These are phyloP conservation scores for Poronia punctata DNA, from an alignment of 495 filamentous ascomycete genomes.

Conservation along the genomic window DNA sequence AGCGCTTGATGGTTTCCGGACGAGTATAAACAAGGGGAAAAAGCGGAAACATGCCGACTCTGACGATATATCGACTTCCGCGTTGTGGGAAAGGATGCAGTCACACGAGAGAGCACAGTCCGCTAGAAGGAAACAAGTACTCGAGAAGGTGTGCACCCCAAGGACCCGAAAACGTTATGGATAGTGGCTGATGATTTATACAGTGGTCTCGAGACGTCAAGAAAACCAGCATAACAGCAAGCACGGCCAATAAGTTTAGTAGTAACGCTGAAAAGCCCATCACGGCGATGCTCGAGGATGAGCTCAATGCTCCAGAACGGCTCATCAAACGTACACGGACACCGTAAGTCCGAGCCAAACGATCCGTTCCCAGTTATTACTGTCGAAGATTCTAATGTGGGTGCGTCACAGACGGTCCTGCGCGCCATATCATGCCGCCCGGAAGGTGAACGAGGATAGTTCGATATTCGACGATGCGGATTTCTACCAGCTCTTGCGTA, in stretches of 20 bases:
- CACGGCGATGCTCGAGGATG: conserved; percentile 63
- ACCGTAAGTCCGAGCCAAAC: conserved; percentile 27
- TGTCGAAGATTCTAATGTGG: not conserved
- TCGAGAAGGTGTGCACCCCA: conserved; percentile 33
- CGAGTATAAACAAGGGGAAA: conserved; percentile 35
- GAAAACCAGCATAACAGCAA: conserved; percentile 28
- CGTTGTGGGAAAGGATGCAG: conserved; percentile 69
- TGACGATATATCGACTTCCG: conserved; percentile 45
- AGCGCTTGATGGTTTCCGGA: conserved; percentile 66
- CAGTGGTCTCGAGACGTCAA: conserved; percentile 61
- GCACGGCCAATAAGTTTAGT: conserved; percentile 21
- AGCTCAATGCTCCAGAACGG: conserved; percentile 61
- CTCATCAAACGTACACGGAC: conserved; percentile 59
- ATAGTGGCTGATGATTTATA: not conserved
- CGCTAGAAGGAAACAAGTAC: conserved; percentile 44
- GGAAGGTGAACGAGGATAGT: conserved; percentile 42
- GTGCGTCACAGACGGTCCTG: conserved; percentile 45
- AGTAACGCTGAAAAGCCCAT: conserved; percentile 47
- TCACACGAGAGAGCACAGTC: conserved; percentile 50
- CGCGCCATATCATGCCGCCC: conserved; percentile 57
- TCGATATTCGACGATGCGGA: conserved; percentile 83
- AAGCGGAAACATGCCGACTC: conserved; percentile 55
- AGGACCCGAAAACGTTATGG: not conserved
- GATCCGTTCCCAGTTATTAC: not conserved
- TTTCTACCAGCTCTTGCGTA: conserved; percentile 64